Evolutionary conservation across 306 rosid genomes (phyloP), one percentile per base, ranked within the genome.

Genomic region (Lithocarpus polystachyus): DNA sequence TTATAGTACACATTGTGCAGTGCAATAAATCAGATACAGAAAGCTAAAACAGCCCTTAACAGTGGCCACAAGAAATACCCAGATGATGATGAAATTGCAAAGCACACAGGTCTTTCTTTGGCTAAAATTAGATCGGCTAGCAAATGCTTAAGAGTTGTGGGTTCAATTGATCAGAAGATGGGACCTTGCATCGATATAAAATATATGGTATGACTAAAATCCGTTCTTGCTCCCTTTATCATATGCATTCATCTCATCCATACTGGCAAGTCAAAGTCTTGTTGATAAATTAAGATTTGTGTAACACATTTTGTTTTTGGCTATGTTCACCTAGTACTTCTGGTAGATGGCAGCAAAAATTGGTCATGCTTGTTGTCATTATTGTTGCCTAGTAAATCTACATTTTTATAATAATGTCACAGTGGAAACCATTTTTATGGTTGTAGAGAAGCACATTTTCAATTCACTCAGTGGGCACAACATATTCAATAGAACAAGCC

Each of bases 61-160:
- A 84, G 57, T 61, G 73, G 77, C 71, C 61, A 75, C 67, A 80
- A 75, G 82, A 88, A 82, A 77, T 74, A 75, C 80, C 86, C 90
- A 6, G 87, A 91, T 53, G 96, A 95, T 72, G 81, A 51, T 56
- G 94, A 91, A 73, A 87, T 95, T 74, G 90, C 98, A 73, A 92
- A 78, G 83, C 82, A 85, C 77, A 92, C 97, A 5, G 97, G 97
- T 56, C 95, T 95, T 82, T 89, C 99, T 65, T 77, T 95, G 80
- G 90, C 85, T 61, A 95, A 83, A 88, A 88, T 95, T 84, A 90
- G 92, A 84, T 82, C 88, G 60, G 99, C 97, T 57, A 80, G 88
- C 87, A 84, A 75, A 76, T 92, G 97, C 82, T 70, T 87, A 62
- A 91, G 93, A 91, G 86, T 89, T 43, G 94, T 92, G 68, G 92